Conservation (phyloP, 2,329 filamentous ascomycete genomes). For the Chaetomium sp. region DNA sequence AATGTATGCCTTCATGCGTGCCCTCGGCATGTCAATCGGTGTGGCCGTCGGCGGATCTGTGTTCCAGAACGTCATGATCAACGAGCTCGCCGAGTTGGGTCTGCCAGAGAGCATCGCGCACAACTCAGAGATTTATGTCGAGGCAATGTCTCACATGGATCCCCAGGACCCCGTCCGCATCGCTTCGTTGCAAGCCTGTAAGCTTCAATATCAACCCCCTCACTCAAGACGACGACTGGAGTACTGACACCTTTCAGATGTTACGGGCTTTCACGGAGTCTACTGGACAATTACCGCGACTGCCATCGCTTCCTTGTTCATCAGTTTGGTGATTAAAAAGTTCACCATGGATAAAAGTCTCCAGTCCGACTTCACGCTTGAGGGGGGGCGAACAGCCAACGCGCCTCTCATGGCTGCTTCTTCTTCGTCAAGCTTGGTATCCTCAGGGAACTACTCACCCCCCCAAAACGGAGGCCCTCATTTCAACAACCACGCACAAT, state of each 20-base stretch:
- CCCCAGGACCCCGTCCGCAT: slow-evolving; percentile 30
- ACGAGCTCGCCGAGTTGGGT: slow-evolving; percentile 39
- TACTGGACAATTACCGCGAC: slow-evolving; percentile 35
- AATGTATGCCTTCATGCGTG: slow-evolving; percentile 47
- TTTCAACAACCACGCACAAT: slow-evolving; percentile 4
- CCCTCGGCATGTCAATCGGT: slow-evolving; percentile 47
- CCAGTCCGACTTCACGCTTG: slow-evolving; percentile 33
- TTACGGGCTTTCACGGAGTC: slow-evolving; percentile 36
- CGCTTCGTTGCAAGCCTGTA: slow-evolving; percentile 34
- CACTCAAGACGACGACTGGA: background rate
- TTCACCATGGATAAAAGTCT: slow-evolving; percentile 38
- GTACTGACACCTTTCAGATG: slow-evolving; percentile 23
- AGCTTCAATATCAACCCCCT: slow-evolving; percentile 3
- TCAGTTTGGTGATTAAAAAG: slow-evolving; percentile 31
- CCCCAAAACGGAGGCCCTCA: background rate
- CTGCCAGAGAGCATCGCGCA: slow-evolving; percentile 39
- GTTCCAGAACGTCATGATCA: slow-evolving; percentile 46
- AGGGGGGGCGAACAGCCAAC: slow-evolving; percentile 19
- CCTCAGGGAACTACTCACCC: background rate
- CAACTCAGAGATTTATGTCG: slow-evolving; percentile 37
- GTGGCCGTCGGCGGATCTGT: slow-evolving; percentile 46
- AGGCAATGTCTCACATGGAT: slow-evolving; percentile 31
- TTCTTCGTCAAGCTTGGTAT: background rate
- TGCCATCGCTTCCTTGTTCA: slow-evolving; percentile 28
- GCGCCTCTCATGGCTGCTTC: background rate